Evolutionary conservation across 1,139 yeast species (phyloP).

Genomic region (Groenewaldozyma auringiensis): DNA sequence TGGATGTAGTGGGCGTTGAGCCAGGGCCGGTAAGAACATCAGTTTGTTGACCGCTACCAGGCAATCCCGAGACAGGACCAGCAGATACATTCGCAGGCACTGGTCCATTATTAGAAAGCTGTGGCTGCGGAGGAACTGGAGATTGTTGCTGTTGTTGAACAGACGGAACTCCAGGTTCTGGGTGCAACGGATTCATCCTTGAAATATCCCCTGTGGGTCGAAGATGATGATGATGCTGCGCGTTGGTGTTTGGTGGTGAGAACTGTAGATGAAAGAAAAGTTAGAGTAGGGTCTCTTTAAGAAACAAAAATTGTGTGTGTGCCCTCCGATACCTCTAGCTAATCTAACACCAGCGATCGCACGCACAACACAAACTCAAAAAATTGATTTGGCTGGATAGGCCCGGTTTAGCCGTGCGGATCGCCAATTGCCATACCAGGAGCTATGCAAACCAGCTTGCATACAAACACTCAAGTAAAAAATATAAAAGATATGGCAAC

Average conservation of each 20-base stretch:
- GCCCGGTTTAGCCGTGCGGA: too few relatives aligned
- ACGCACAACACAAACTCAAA: too few relatives aligned
- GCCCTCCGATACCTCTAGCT: too few relatives aligned
- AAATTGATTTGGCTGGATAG: too few relatives aligned
- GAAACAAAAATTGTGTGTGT: too few relatives aligned
- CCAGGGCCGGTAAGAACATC: background rate
- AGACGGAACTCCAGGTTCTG: background rate
- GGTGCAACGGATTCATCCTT: background rate
- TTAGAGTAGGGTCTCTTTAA: too few relatives aligned
- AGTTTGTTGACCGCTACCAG: background rate
- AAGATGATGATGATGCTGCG: too few relatives aligned
- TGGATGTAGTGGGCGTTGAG: background rate
- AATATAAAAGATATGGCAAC: too few relatives aligned
- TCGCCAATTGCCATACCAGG: too few relatives aligned
- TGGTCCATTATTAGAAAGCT: slow-evolving; percentile 7
- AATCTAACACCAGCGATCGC: too few relatives aligned
- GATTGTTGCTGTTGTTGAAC: slow-evolving; percentile 13
- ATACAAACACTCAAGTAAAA: too few relatives aligned
- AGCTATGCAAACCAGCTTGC: too few relatives aligned
- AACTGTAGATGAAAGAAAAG: background rate
- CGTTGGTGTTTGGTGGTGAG: background rate
- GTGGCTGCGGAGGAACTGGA: slow-evolving; percentile 16
- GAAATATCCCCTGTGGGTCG: background rate
- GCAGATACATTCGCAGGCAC: slow-evolving; percentile 3
- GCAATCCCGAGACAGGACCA: background rate